phyloP scores from a whole-genome alignment of 2,329 filamentous ascomycete species.

The Rutstroemia sydowiana region DNA sequence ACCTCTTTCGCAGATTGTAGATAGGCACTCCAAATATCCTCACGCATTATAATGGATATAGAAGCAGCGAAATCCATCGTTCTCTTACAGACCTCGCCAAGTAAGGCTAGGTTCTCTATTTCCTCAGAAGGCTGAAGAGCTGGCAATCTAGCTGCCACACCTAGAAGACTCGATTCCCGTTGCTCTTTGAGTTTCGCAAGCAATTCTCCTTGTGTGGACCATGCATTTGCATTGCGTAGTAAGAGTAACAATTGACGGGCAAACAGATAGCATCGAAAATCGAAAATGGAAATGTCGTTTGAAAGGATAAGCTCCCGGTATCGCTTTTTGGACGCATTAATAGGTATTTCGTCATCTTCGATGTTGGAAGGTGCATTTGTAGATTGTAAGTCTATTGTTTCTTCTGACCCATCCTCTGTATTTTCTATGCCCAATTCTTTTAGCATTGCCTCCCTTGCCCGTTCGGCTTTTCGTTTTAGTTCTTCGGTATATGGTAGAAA shows the following conservation, averaged over 20 bases:
- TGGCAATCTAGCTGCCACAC: conserved; percentile 46
- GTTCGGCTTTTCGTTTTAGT: conserved; percentile 52
- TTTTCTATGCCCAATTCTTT: conserved; percentile 32
- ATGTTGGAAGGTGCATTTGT: conserved; percentile 29
- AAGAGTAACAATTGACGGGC: conserved; percentile 78
- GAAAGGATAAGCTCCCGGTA: conserved; percentile 89
- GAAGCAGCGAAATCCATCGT: conserved; percentile 78
- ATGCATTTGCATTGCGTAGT: conserved; percentile 71
- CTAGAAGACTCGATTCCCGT: conserved; percentile 49
- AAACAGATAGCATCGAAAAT: conserved; percentile 92
- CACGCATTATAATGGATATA: conserved; percentile 70
- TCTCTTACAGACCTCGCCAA: conserved; percentile 81
- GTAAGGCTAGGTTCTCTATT: conserved; percentile 64
- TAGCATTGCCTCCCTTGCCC: conserved; percentile 38
- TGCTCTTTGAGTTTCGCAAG: conserved; percentile 55
- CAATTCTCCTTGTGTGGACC: conserved; percentile 54
- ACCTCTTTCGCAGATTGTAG: conserved; percentile 6
- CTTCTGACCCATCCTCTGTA: conserved; percentile 30
- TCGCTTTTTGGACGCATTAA: conserved; percentile 62
- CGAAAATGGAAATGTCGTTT: conserved; percentile 92
- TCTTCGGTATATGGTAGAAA: conserved; percentile 69
- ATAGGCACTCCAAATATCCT: conserved; percentile 64
- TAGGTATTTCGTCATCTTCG: conserved; percentile 49
- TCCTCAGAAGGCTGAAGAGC: conserved; percentile 47
- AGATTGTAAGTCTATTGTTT: conserved; percentile 45